Percentiles rank a stretch among this genome's conserved stretches.
phyloP scores from a whole-genome alignment of 2,329 filamentous ascomycete species.

The Rasamsonia emersonii region DNA sequence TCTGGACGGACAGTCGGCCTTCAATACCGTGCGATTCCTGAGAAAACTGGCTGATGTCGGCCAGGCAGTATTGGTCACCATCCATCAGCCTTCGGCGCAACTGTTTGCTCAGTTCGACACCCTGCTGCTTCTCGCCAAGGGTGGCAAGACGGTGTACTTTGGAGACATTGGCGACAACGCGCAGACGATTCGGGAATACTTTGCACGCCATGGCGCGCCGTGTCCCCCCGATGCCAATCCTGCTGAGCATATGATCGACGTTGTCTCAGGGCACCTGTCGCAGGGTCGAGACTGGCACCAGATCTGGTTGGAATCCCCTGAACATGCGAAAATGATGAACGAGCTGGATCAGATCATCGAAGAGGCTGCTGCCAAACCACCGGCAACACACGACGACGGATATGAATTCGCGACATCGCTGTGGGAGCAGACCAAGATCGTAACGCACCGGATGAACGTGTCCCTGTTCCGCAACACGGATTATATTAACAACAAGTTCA shows the following conservation, averaged over 20 bases:
- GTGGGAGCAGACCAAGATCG: conserved; percentile 53
- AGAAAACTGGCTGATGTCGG: conserved; percentile 56
- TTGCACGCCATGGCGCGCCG: conserved; percentile 53
- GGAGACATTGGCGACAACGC: conserved; percentile 59
- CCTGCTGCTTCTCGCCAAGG: conserved; percentile 56
- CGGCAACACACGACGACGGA: conserved; percentile 33
- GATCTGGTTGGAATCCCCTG: conserved; percentile 58
- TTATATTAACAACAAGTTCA: conserved; percentile 58
- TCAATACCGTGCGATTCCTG: conserved; percentile 57
- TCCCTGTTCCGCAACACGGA: conserved; percentile 59
- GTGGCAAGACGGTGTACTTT: conserved; percentile 65
- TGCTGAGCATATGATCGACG: conserved; percentile 50
- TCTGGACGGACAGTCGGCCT: conserved; percentile 59
- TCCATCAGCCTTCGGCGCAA: conserved; percentile 60
- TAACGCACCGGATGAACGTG: conserved; percentile 59
- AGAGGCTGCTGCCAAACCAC: conserved; percentile 33
- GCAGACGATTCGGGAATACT: conserved; percentile 56
- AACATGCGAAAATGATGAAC: conserved; percentile 47
- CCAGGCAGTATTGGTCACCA: conserved; percentile 62
- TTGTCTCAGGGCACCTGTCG: conserved; percentile 40
- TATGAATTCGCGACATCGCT: conserved; percentile 59
- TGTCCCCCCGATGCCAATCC: conserved; percentile 55
- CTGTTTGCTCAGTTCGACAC: conserved; percentile 64
- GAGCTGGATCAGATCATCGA: conserved; percentile 58
- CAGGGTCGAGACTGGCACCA: conserved; percentile 59